Conservation (phyloP, 2,329 filamentous ascomycete genomes). For the Colletotrichum lini region DNA sequence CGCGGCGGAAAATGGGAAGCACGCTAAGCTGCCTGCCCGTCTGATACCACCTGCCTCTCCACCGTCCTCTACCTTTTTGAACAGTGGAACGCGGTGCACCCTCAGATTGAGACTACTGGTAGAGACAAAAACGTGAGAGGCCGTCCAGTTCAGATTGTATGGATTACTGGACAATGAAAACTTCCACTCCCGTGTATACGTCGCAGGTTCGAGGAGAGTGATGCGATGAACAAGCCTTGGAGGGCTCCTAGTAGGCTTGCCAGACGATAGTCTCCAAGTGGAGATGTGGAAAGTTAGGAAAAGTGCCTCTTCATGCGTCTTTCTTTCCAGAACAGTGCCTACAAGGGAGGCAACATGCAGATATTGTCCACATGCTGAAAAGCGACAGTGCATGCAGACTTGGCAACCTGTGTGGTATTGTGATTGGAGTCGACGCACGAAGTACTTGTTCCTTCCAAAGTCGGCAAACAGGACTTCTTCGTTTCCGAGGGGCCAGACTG, state of each 20-base stretch:
- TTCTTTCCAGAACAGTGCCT: not conserved
- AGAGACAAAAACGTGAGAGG: not conserved
- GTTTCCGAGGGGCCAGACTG: not conserved
- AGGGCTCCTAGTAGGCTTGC: too few species aligned
- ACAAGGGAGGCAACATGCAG: not conserved
- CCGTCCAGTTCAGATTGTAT: not conserved
- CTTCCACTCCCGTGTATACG: not conserved
- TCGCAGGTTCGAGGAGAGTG: rapidly evolving
- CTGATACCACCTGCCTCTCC: too few species aligned
- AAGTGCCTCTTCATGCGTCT: not conserved
- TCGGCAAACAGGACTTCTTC: not conserved
- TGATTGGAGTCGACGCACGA: not conserved
- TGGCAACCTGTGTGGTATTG: not conserved
- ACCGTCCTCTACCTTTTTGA: not conserved
- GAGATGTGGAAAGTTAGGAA: not conserved
- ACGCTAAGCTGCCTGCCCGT: too few species aligned
- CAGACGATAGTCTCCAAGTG: not conserved
- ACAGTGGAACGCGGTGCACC: not conserved
- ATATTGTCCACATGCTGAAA: not conserved
- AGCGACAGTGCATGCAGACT: not conserved
- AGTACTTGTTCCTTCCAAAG: not conserved
- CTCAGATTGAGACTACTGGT: rapidly evolving
- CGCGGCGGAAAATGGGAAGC: too few species aligned
- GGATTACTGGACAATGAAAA: not conserved
- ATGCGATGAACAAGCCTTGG: too few species aligned